Percentiles rank a stretch among this genome's conserved stretches.
These are phyloP conservation scores for Geranium incanum DNA, from an alignment of 441 rosid species.

Conservation along the genomic window DNA sequence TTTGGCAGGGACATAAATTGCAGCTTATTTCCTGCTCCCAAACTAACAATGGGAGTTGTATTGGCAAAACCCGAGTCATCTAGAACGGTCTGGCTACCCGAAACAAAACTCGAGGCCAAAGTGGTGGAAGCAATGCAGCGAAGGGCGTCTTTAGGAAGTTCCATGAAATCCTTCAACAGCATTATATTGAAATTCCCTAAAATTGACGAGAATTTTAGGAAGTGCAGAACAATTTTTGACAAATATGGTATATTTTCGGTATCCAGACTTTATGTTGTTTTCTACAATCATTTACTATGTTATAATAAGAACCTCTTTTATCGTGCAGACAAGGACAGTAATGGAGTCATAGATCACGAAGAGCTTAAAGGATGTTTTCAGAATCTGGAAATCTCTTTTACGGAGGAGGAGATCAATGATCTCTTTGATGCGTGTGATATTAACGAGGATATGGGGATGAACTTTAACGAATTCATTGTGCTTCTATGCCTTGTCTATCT, in stretches of 20 bases:
- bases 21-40: conserved; percentile 1
- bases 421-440: conserved; percentile 78
- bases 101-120: conserved; percentile 74
- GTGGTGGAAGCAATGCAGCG: conserved; percentile 73
- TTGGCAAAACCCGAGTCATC: conserved; percentile 39
- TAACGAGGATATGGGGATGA: conserved; percentile 64
- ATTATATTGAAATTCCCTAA: conserved; percentile 83
- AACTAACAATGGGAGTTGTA: conserved; percentile 51
- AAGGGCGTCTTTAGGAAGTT: conserved; percentile 53
- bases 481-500: conserved; percentile 86
- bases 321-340: conserved; percentile 65
- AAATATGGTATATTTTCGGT: conserved; percentile 48
- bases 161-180: conserved; percentile 72
- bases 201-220: conserved; percentile 70
- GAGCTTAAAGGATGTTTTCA: conserved; percentile 67
- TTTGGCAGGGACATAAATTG: background rate
- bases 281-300: conserved; percentile 1
- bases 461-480: conserved; percentile 83
- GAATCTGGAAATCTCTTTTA: conserved; percentile 59
- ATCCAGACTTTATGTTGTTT: background rate
- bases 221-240: conserved; percentile 71
- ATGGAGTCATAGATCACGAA: conserved; percentile 63
- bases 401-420: conserved; percentile 75
- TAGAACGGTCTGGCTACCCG: conserved; percentile 32
- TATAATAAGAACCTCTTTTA: background rate